Percentiles rank a stretch among this genome's conserved stretches.
Conservation (phyloP, 306 rosid genomes). For the Ziziphus jujuba region DNA sequence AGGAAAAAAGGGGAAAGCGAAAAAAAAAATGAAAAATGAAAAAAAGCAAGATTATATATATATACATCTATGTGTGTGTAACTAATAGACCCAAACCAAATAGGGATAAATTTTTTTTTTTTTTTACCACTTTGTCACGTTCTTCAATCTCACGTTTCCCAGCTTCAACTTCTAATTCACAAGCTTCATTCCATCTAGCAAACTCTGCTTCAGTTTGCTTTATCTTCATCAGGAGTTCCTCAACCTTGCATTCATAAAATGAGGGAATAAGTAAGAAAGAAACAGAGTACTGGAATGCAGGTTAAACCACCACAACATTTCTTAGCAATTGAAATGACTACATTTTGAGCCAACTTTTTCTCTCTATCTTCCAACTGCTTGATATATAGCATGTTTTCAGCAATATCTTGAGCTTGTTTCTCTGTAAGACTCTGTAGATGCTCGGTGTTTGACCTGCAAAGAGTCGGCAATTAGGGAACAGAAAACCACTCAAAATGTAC, state of each 20-base stretch:
- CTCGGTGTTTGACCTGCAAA: too few species aligned
- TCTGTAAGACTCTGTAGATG: too few species aligned
- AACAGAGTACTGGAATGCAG: too few species aligned
- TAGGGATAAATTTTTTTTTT: background rate
- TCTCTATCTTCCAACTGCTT: too few species aligned
- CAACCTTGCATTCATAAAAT: conserved; percentile 48
- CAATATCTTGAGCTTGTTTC: too few species aligned
- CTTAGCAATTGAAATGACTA: conserved; percentile 36
- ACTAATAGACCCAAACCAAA: background rate
- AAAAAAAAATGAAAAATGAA: too few species aligned
- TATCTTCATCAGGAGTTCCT: conserved; percentile 51
- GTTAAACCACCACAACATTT: conserved; percentile 7
- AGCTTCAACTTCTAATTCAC: conserved; percentile 84
- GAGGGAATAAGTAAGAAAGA: too few species aligned
- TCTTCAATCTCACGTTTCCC: conserved; percentile 67
- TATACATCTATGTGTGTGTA: conserved; percentile 48
- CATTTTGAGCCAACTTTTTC: conserved; percentile 62
- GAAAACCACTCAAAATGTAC: background rate
- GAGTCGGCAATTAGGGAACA: conserved; percentile 37
- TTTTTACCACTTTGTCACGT: conserved; percentile 72
- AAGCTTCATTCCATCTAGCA: conserved; percentile 87
- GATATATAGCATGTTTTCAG: too few species aligned
- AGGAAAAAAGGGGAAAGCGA: background rate
- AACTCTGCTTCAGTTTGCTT: conserved; percentile 65
- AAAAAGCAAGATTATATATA: conserved; percentile 1